Base-by-base conservation (phyloP, 768 basidiomycete species). In the Cyclocybe cylindracea region DNA sequence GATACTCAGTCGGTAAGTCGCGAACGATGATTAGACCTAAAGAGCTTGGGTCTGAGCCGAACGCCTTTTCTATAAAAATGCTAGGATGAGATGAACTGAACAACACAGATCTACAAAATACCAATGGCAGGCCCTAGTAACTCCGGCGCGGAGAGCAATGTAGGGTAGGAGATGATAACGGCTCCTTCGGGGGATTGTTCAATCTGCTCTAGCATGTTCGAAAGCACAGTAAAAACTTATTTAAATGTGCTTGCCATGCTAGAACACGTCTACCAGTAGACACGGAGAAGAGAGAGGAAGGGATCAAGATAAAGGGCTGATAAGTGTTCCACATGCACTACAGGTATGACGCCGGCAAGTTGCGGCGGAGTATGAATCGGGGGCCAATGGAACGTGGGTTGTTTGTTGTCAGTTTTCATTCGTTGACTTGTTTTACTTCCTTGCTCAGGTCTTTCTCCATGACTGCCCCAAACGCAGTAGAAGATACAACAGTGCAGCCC, bases 1-100 rank as follows among this genome's bases (percentile, higher is more conserved):
- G 60, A 60, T 91, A 99, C 38, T 71, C 72, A 3, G 66, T 57
- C 1, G 95, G 97, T 31, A 99, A 74, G 71, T 94, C 93, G 57
- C 80, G 81, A 56, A 95, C 77, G 43, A 96, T 69, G 54, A 96
- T 78, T 56, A 97, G 86, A 1, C 94, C 94, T 45, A 95, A 73
- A 40, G 84, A 86, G 45, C 84, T 72, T 7, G 88, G 79, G 52
- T 83, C 75, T 9, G 90, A 91, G 16, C 93, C 94, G 61, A 96
- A 96, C 3, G 90, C 94, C 58, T 82, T 77, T 60, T 87, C 89
- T 91, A 57, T 7, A 41, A 51, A 46, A 29, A 43, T 37, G 37
- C 33, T 16, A 14, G 31, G 38, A 42, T 14, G 38, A 44, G 46
- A n/a, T 42, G 45, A 41, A 42, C 7, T 16, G 16, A 60, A 33